Conservation (phyloP, 2,329 filamentous ascomycete genomes). For the Sodiomyces alkalinus region DNA sequence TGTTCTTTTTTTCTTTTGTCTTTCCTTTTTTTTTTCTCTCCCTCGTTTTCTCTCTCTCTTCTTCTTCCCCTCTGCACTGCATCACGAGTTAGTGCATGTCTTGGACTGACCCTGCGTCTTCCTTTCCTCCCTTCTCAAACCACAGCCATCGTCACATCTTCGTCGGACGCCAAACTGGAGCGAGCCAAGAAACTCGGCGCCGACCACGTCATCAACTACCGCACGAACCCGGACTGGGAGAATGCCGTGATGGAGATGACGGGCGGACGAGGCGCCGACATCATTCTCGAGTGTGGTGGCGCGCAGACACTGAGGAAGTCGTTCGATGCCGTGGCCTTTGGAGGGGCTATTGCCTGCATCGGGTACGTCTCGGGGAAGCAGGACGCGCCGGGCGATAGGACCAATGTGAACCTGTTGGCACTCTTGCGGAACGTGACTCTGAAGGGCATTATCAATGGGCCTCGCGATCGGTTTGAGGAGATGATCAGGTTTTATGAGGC, state of each 20-base stretch:
- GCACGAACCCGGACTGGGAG: slow-evolving; percentile 34
- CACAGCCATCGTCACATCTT: slow-evolving; percentile 37
- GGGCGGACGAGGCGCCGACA: slow-evolving; percentile 28
- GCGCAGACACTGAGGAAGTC: slow-evolving; percentile 34
- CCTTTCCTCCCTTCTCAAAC: slow-evolving; percentile 11
- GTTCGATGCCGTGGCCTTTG: slow-evolving; percentile 36
- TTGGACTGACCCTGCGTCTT: too few species aligned
- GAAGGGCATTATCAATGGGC: slow-evolving; percentile 46
- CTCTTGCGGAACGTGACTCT: slow-evolving; percentile 29
- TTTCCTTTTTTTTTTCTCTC: too few species aligned
- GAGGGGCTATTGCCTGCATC: slow-evolving; percentile 36
- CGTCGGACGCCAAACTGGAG: slow-evolving; percentile 34
- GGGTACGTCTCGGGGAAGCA: slow-evolving; percentile 36
- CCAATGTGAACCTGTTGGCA: slow-evolving; percentile 45
- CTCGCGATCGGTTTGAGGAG: slow-evolving; percentile 35
- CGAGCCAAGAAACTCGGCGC: slow-evolving; percentile 33
- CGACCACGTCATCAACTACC: slow-evolving; percentile 38
- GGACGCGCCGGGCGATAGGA: slow-evolving; percentile 35
- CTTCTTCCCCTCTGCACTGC: background rate
- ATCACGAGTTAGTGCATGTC: too few species aligned
- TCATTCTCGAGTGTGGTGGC: slow-evolving; percentile 40
- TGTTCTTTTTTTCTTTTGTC: slow-evolving; percentile 1
- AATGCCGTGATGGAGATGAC: slow-evolving; percentile 31
- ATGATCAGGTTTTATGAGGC: slow-evolving; percentile 31
- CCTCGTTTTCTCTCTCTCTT: background rate